Percentiles rank a stretch among this genome's conserved stretches.
Evolutionary conservation across 169 alveolate species (phyloP).

Genomic region (Cryptosporidium sp.): DNA sequence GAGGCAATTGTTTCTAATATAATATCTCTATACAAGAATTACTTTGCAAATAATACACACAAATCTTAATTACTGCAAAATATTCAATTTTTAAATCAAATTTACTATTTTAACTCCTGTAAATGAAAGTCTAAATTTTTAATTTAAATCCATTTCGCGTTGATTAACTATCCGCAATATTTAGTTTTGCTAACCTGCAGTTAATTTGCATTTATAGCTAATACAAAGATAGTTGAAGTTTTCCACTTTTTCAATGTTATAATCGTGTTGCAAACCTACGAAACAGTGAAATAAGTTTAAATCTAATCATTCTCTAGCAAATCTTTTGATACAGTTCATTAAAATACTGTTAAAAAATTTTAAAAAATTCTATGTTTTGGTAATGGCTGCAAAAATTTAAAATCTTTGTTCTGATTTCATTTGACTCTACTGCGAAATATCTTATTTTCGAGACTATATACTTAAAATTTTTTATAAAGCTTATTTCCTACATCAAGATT

Average conservation of each 20-base stretch:
- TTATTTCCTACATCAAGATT: neutral
- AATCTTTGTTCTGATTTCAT: neutral
- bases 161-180: neutral
- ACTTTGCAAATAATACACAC: neutral
- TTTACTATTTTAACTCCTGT: conserved; percentile 7
- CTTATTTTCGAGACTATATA: neutral
- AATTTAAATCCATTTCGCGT: neutral
- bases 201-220: neutral
- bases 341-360: neutral
- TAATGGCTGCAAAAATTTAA: neutral
- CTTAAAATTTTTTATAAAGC: neutral
- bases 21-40: neutral
- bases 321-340: neutral
- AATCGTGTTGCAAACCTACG: neutral
- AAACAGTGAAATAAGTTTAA: neutral
- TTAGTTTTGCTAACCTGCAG: neutral
- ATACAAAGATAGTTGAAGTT: neutral
- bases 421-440: neutral
- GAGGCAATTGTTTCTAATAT: conserved; percentile 19
- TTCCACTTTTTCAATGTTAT: neutral
- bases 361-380: neutral
- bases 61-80: neutral
- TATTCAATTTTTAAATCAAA: neutral
- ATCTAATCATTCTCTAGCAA: neutral
- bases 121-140: conserved; percentile 17